phyloP scores from a whole-genome alignment of 164 flowering plant genomes.

The Macadamia tetraphylla region DNA sequence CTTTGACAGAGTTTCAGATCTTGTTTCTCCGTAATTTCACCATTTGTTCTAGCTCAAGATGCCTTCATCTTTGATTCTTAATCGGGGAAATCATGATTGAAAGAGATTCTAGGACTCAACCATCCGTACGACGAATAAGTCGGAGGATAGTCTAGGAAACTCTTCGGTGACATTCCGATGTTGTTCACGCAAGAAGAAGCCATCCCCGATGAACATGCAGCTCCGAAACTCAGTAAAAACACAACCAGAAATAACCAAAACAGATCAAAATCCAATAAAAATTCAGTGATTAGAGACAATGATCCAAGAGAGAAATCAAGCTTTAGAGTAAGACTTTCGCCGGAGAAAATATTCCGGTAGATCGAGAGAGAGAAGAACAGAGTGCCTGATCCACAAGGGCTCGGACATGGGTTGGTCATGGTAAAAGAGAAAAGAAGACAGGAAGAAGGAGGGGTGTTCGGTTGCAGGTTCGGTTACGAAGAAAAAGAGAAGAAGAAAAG shows the following conservation, averaged over 20 bases:
- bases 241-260: not conserved
- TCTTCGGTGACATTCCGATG: constrained; percentile 46
- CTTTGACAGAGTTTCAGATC: constrained; percentile 24
- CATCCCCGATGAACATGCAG: constrained; percentile 36
- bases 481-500: too few relatives aligned
- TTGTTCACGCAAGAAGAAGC: constrained; percentile 88
- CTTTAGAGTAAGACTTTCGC: not conserved
- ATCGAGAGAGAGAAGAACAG: too few relatives aligned
- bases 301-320: not conserved
- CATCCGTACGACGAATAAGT: constrained; percentile 49
- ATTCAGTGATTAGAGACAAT: not conserved
- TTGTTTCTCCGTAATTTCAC: constrained; percentile 7
- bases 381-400: not conserved
- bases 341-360: not conserved
- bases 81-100: constrained; percentile 41
- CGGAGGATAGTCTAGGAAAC: constrained; percentile 39
- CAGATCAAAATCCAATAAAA: too few relatives aligned
- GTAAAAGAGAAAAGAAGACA: too few relatives aligned
- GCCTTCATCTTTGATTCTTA: constrained; percentile 21
- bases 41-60: not conserved
- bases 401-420: not conserved
- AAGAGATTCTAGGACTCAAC: constrained; percentile 57
- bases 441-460: too few relatives aligned
- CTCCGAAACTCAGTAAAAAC: not conserved
- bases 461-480: too few relatives aligned